Evolutionary conservation across 345 rosid species (phyloP).

Genomic region (Camelina laxa): DNA sequence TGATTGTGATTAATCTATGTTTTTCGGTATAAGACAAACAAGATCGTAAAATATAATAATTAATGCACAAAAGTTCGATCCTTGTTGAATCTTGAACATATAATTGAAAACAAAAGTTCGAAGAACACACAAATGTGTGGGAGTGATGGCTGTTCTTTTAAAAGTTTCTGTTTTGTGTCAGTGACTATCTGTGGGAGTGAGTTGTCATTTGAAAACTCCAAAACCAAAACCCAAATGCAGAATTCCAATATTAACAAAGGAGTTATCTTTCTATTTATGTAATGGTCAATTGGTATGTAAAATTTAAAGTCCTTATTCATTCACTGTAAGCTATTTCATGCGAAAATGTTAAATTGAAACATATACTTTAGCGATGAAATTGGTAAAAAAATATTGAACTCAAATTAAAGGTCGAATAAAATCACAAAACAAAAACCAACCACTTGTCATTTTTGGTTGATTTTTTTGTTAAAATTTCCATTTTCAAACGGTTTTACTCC

Average conservation of each 20-base stretch:
- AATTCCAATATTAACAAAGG: not conserved
- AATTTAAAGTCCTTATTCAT: too few relatives aligned
- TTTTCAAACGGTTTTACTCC: not conserved
- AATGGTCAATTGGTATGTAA: too few relatives aligned
- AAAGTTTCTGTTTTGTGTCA: slow-evolving; percentile 35
- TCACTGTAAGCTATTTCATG: not conserved
- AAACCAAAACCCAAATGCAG: slow-evolving; percentile 14
- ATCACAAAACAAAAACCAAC: not conserved
- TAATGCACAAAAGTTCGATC: slow-evolving; percentile 9
- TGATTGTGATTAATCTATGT: not conserved
- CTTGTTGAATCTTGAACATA: slow-evolving; percentile 13
- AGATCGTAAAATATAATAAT: not conserved
- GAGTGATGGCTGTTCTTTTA: slow-evolving; percentile 34
- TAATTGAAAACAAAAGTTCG: slow-evolving; percentile 10
- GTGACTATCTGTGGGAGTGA: slow-evolving; percentile 35
- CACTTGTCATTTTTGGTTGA: not conserved
- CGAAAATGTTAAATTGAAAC: not conserved
- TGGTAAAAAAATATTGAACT: not conserved
- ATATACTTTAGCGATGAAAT: not conserved
- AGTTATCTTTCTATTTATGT: slow-evolving; percentile 1
- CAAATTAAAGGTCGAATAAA: not conserved
- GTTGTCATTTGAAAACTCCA: slow-evolving; percentile 44
- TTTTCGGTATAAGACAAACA: not conserved
- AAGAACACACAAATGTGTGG: slow-evolving; percentile 32
- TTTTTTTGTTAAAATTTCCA: not conserved